A percentile compares a stretch with the other conserved stretches of the same genome.
These are phyloP conservation scores for Debaryomycetaceae sp. DNA, from an alignment of 1,139 yeast species.

Conservation along the genomic window DNA sequence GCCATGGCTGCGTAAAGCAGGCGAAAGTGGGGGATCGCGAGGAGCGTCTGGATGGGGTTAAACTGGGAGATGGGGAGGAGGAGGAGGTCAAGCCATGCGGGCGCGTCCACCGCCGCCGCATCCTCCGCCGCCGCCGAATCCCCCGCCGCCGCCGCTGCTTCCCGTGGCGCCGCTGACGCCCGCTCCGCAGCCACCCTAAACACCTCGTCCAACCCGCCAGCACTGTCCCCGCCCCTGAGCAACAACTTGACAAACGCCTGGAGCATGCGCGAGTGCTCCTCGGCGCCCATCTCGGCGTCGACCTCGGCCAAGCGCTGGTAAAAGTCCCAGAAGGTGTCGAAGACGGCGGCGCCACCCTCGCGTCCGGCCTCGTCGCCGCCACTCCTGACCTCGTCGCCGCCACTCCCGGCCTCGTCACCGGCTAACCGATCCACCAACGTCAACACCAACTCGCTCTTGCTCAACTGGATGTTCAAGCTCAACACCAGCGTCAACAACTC, in stretches of 20 bases:
- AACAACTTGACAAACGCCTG: conserved; percentile 63
- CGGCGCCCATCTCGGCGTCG: conserved; percentile 61
- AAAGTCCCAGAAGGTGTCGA: conserved; percentile 64
- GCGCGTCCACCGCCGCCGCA: conserved; percentile 9
- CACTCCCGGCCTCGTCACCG: conserved; percentile 8
- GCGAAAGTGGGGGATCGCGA: conserved; percentile 36
- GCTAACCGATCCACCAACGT: conserved; percentile 67
- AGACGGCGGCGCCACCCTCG: conserved; percentile 16
- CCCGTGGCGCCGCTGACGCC: conserved; percentile 14
- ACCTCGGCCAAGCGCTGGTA: conserved; percentile 48
- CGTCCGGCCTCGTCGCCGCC: conserved; percentile 11
- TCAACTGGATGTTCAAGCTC: conserved; percentile 62
- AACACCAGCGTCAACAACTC: conserved; percentile 61
- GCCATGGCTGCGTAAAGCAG: conserved; percentile 37
- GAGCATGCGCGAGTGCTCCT: conserved; percentile 62
- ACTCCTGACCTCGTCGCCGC: conserved; percentile 8
- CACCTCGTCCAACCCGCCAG: conserved; percentile 57
- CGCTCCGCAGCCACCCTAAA: conserved; percentile 56
- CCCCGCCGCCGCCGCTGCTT: not conserved
- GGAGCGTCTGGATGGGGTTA: conserved; percentile 24
- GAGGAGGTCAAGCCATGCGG: conserved; percentile 50
- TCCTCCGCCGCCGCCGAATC: no score
- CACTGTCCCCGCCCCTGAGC: conserved; percentile 58
- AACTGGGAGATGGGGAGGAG: conserved; percentile 52
- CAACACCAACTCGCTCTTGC: conserved; percentile 60